Evolutionary conservation across 148 eudicot species (phyloP).

Genomic region (Vaccinium corymbosum): DNA sequence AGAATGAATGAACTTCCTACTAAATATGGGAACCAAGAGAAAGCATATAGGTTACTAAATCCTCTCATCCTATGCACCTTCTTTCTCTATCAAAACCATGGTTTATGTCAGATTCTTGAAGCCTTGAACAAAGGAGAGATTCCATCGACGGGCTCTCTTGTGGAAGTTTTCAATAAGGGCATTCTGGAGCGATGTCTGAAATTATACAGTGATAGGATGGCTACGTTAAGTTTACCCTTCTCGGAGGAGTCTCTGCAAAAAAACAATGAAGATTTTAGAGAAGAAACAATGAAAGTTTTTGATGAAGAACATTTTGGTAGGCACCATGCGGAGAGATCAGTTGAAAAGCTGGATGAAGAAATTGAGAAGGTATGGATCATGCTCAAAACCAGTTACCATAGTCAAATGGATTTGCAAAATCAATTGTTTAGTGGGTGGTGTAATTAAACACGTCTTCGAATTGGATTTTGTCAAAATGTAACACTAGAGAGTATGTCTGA

Average conservation of each 20-base stretch:
- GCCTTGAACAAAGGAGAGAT: slow-evolving; percentile 99
- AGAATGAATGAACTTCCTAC: neutral
- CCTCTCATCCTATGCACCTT: neutral
- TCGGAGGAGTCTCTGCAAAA: slow-evolving; percentile 45
- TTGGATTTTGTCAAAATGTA: neutral
- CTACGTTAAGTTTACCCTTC: slow-evolving; percentile 55
- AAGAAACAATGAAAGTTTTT: slow-evolving; percentile 55
- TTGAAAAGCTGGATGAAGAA: slow-evolving; percentile 71
- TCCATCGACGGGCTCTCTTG: slow-evolving; percentile 95
- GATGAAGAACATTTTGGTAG: slow-evolving; percentile 94
- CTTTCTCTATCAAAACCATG: neutral
- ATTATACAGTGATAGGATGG: slow-evolving; percentile 64
- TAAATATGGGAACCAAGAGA: neutral
- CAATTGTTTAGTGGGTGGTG: neutral
- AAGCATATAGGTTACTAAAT: neutral
- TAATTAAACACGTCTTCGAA: neutral
- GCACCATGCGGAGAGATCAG: slow-evolving; percentile 88
- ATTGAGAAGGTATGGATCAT: slow-evolving; percentile 59
- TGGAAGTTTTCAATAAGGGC: slow-evolving; percentile 91
- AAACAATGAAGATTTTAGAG: slow-evolving; percentile 61
- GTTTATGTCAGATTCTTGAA: slow-evolving; percentile 68
- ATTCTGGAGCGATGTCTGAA: slow-evolving; percentile 83
- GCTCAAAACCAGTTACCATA: neutral
- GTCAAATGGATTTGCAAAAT: neutral
- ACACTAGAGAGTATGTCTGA: neutral